Evolutionary conservation across 2,329 filamentous ascomycete species (phyloP).

Genomic region (Beauveria sp.): DNA sequence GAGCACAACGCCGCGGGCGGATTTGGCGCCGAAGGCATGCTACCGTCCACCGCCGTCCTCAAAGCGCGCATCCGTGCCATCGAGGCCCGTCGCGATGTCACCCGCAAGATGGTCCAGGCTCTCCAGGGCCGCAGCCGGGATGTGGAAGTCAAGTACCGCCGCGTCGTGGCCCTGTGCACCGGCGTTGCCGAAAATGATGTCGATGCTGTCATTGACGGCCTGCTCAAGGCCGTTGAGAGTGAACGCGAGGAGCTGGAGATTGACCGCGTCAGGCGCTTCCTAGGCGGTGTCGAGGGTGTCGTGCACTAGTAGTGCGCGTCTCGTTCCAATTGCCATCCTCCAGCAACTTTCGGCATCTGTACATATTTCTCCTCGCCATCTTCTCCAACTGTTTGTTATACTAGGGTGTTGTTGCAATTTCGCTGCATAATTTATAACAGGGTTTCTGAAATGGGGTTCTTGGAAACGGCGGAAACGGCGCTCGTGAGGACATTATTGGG

Average conservation of each 20-base stretch:
- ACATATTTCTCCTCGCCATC: not conserved
- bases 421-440: not conserved
- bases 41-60: conserved; percentile 56
- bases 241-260: conserved; percentile 72
- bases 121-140: conserved; percentile 76
- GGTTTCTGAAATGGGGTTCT: not conserved
- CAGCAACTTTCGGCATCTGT: not conserved
- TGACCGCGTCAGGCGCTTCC: conserved; percentile 67
- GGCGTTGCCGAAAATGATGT: conserved; percentile 70
- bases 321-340: not conserved
- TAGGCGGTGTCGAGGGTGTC: conserved; percentile 67
- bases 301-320: conserved; percentile 28
- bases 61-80: conserved; percentile 65
- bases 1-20: conserved; percentile 21
- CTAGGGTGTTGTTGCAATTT: not conserved
- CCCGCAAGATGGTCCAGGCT: conserved; percentile 59
- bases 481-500: not conserved
- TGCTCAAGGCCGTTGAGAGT: conserved; percentile 84
- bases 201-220: conserved; percentile 68
- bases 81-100: conserved; percentile 56
- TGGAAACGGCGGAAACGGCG: conserved; percentile 1
- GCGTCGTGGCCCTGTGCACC: conserved; percentile 81
- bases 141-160: conserved; percentile 78
- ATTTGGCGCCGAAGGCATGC: conserved; percentile 30
- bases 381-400: not conserved